Conservation (phyloP, 306 rosid genomes). For the Casuarina equisetifolia region DNA sequence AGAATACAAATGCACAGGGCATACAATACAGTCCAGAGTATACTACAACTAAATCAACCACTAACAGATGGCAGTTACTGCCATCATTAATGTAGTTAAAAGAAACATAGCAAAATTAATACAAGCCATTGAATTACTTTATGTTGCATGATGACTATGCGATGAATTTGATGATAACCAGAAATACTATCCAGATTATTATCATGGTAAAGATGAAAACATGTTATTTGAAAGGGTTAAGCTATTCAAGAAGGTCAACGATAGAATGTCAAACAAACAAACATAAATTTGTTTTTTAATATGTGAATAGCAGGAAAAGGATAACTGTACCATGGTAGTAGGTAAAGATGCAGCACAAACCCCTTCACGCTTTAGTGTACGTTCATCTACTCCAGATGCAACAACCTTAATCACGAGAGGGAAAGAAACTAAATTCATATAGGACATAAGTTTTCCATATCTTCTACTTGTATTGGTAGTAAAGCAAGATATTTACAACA, state of each 20-base stretch:
- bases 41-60: slow-evolving; percentile 20
- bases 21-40: slow-evolving; percentile 2
- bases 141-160: neutral
- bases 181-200: slow-evolving; percentile 4
- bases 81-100: neutral
- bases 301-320: neutral
- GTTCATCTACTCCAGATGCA: slow-evolving; percentile 95
- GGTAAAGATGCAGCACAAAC: slow-evolving; percentile 99
- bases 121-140: neutral
- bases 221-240: neutral
- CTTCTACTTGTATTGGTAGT: slow-evolving; percentile 2
- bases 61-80: slow-evolving; percentile 9
- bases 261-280: slow-evolving; percentile 8
- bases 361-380: slow-evolving; percentile 98
- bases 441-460: neutral
- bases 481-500: neutral
- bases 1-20: neutral
- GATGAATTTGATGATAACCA: neutral
- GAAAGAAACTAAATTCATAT: slow-evolving; percentile 15
- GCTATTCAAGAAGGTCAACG: slow-evolving; percentile 13
- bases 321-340: slow-evolving; percentile 78
- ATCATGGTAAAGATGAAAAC: slow-evolving; percentile 15
- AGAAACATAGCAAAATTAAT: slow-evolving; percentile 16
- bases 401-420: slow-evolving; percentile 58
- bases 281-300: neutral